phyloP scores from a whole-genome alignment of 2,329 filamentous ascomycete species.

The Beauveria rudraprayagi region DNA sequence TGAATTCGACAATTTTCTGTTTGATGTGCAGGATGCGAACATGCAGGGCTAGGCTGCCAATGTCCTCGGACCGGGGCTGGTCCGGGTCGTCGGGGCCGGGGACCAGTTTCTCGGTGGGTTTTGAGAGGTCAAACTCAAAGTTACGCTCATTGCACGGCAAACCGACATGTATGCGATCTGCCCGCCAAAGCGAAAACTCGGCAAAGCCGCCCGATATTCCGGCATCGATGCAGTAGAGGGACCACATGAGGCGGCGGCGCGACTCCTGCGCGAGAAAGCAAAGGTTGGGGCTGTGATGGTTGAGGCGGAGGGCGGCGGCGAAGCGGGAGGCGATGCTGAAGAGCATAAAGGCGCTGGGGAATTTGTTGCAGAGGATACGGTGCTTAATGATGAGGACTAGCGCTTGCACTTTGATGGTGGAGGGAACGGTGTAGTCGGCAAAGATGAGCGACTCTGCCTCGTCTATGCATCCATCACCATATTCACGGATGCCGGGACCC shows the following conservation, averaged over 20 bases:
- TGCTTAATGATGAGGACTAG: slow-evolving; percentile 38
- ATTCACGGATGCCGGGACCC: slow-evolving; percentile 42
- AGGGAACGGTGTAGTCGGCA: slow-evolving; percentile 45
- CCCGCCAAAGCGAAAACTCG: slow-evolving; percentile 36
- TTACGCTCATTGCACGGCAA: slow-evolving; percentile 37
- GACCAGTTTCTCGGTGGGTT: slow-evolving; percentile 44
- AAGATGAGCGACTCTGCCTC: slow-evolving; percentile 46
- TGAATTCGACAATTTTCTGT: slow-evolving; percentile 46
- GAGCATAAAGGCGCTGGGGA: slow-evolving; percentile 38
- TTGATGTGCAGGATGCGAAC: slow-evolving; percentile 49
- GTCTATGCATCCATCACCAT: slow-evolving; percentile 46
- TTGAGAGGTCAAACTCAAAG: slow-evolving; percentile 49
- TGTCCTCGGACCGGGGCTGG: slow-evolving; percentile 36
- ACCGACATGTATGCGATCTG: slow-evolving; percentile 33
- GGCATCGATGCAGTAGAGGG: slow-evolving; percentile 34
- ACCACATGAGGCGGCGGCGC: slow-evolving; percentile 36
- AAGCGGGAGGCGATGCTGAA: slow-evolving; percentile 35
- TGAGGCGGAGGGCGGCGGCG: slow-evolving; percentile 34
- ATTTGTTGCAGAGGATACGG: slow-evolving; percentile 34
- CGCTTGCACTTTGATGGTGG: slow-evolving; percentile 47
- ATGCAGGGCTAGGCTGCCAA: slow-evolving; percentile 48
- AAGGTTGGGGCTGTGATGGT: slow-evolving; percentile 33
- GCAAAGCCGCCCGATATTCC: slow-evolving; percentile 35
- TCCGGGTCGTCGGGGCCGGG: slow-evolving; percentile 36
- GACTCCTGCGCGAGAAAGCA: slow-evolving; percentile 35